phyloP scores from a whole-genome alignment of 176 grass and related monocot genomes.

The Zea mays region DNA sequence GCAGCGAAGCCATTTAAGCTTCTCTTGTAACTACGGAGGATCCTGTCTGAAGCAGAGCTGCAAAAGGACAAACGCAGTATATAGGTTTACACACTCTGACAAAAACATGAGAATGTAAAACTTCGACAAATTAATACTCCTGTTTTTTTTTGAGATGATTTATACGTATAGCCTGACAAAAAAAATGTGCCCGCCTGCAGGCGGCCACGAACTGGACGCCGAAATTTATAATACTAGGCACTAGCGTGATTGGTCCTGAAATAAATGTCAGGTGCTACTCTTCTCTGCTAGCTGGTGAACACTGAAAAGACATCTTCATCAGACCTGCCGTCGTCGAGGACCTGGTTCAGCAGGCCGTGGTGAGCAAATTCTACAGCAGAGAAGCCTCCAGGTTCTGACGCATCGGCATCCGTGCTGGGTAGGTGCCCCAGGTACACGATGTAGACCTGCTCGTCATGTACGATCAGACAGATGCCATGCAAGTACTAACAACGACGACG shows the following conservation, averaged over 20 bases:
- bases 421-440: neutral
- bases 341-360: conserved; percentile 19
- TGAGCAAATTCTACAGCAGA: conserved; percentile 4
- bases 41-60: conserved; percentile 34
- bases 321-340: conserved; percentile 22
- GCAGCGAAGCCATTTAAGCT: conserved; percentile 49
- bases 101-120: neutral
- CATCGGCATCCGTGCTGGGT: neutral
- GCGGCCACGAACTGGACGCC: too few species aligned
- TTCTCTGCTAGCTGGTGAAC: neutral
- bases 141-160: too few species aligned
- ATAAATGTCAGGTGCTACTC: too few species aligned
- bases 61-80: neutral
- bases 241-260: too few species aligned
- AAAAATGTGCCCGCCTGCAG: too few species aligned
- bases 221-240: too few species aligned
- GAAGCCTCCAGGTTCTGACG: neutral
- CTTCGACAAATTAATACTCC: neutral
- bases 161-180: too few species aligned
- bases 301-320: neutral
- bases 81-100: neutral
- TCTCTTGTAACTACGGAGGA: conserved; percentile 45
- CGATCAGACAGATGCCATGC: neutral
- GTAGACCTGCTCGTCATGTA: neutral
- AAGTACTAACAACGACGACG: too few species aligned